Percentiles rank a stretch among this genome's conserved stretches.
These are phyloP conservation scores for Diatrype stigma DNA, from an alignment of 2,329 filamentous ascomycete genomes.

Conservation along the genomic window DNA sequence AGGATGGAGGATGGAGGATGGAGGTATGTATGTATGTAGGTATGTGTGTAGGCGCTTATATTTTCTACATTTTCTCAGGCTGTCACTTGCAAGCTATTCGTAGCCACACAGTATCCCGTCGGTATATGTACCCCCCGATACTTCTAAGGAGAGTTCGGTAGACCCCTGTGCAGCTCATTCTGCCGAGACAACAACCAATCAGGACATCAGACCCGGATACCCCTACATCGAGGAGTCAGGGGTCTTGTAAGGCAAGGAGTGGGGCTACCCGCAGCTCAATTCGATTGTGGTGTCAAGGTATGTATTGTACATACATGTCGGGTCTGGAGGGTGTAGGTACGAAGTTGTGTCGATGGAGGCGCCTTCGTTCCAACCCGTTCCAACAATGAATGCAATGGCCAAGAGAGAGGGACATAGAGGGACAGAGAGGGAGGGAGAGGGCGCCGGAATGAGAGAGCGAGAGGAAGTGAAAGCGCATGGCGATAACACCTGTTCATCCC, in stretches of 20 bases:
- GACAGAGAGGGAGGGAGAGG: background rate
- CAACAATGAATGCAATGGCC: background rate
- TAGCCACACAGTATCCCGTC: background rate
- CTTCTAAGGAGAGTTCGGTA: background rate
- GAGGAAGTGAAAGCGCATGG: background rate
- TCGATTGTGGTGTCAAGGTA: background rate
- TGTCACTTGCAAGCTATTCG: too few species aligned
- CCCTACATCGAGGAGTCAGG: background rate
- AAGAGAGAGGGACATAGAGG: background rate
- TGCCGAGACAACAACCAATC: constrained; percentile 3
- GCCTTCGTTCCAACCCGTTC: too few species aligned
- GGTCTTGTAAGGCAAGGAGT: background rate
- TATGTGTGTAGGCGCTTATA: too few species aligned
- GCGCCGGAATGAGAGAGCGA: background rate
- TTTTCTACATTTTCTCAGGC: too few species aligned
- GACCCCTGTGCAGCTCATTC: constrained; percentile 8
- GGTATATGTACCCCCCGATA: background rate
- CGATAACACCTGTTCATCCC: background rate
- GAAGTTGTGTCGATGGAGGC: background rate
- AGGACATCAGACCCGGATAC: background rate
- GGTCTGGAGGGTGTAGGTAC: background rate
- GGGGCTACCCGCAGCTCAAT: background rate
- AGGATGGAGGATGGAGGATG: too few species aligned
- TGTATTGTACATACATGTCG: background rate
- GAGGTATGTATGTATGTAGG: too few species aligned